Base-by-base conservation (phyloP, 73 alveolate species). In the Uronychia setigera region DNA sequence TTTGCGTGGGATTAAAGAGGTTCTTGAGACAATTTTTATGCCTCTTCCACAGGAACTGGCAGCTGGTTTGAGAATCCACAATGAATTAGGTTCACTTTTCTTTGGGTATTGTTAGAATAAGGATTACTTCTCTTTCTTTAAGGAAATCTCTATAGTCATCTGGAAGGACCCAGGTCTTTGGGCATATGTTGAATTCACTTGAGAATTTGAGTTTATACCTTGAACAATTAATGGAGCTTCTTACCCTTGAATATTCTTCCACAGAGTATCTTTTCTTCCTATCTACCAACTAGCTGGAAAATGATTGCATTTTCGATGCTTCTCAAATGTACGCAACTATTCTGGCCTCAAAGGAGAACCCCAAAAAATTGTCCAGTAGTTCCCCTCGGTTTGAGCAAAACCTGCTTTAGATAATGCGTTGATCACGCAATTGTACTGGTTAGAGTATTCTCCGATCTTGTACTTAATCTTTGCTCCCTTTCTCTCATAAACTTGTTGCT, bases 1-100 rank as follows among this genome's bases (percentile, higher is more conserved):
- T 78, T 88, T 84, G 1, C 88, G 87, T 29, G 95, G 93, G 33
- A 96, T 60, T 29, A 92, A 88, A 46, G 93, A 86, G 31, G 81
- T 79, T 58, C 92, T 96, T 13, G 95, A 85, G 32, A 97, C 78
- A 57, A 97, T 89, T 35, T 79, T 33, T 59, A 97, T 96, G 1
- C 99, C 99, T 91, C 98, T 91, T 0, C 99, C 99, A 34, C 99
- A 87, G 32, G 97, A 84, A 0, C 97, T 80, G 28, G 99, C 99
- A 14, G 95, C 94, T 32, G 99, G 99, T 74, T 97, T 97, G 75
- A 93, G 81, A 59, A 97, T 93, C 97, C 99, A 97, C 81, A 97
- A 34, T 32, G 82, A 80, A 26, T 92, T 88, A 1, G 91, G 89
- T 31, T 89, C 92, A 29, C 89, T 95, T 29, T 31, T 27, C 35